These are phyloP conservation scores for Chlorella sp. DNA, from an alignment of 139 green algal species.

Conservation along the genomic window DNA sequence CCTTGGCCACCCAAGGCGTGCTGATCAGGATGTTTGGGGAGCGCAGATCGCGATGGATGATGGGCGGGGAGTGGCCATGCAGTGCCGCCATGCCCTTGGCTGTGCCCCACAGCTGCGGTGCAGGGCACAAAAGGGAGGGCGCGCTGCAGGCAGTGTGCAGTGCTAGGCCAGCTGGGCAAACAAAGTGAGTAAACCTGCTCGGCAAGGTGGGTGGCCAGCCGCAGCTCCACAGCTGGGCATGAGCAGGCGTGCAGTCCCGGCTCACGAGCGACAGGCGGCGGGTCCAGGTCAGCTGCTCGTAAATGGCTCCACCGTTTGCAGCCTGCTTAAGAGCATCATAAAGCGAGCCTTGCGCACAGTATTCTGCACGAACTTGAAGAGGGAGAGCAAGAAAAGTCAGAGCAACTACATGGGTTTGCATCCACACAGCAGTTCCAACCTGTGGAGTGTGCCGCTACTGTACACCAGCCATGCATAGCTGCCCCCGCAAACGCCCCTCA, in stretches of 20 bases:
- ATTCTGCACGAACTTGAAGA: too few species aligned
- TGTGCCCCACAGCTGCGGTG: slow-evolving; percentile 43
- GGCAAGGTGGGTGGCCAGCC: too few species aligned
- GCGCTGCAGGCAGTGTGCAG: background rate
- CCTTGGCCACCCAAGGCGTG: background rate
- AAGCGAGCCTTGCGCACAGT: background rate
- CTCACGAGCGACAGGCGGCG: background rate
- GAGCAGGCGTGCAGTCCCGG: background rate
- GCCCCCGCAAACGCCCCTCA: too few species aligned
- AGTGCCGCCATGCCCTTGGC: slow-evolving; percentile 67
- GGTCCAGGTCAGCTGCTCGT: background rate
- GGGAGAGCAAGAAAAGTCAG: too few species aligned
- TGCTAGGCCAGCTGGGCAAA: background rate
- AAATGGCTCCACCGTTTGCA: background rate
- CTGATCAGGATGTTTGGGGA: slow-evolving; percentile 45
- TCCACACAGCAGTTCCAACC: too few species aligned
- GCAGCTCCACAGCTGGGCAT: too few species aligned
- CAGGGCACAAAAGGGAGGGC: background rate
- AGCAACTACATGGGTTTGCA: too few species aligned
- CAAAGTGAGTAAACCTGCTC: too few species aligned
- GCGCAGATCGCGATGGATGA: slow-evolving; percentile 68
- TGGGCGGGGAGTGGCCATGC: slow-evolving; percentile 49
- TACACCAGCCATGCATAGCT: too few species aligned
- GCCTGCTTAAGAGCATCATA: background rate
- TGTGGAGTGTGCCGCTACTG: too few species aligned